phyloP scores from a whole-genome alignment of 331 rosid species.

The Rosa hybrid region DNA sequence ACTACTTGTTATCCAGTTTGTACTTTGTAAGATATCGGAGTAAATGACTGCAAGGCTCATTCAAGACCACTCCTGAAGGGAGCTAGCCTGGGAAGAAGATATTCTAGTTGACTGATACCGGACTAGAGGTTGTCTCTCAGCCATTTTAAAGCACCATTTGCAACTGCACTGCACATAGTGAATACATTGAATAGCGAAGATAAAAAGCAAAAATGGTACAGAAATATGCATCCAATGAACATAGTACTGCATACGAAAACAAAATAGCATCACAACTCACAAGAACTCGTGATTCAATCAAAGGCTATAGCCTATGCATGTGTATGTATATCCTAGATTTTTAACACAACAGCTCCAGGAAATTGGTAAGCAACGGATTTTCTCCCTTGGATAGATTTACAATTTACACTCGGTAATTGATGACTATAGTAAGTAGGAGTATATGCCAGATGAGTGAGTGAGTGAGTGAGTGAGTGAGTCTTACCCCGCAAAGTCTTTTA shows the following conservation, averaged over 20 bases:
- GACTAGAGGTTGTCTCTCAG: conserved; percentile 81
- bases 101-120: background rate
- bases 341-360: background rate
- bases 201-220: background rate
- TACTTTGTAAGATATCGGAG: conserved; percentile 28
- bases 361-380: background rate
- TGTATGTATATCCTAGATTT: background rate
- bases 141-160: conserved; percentile 89
- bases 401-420: background rate
- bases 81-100: conserved; percentile 7
- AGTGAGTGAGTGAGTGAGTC: conserved; percentile 13
- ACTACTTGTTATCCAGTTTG: conserved; percentile 25
- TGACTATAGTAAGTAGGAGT: background rate
- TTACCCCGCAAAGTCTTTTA: conserved; percentile 85
- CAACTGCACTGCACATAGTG: conserved; percentile 10
- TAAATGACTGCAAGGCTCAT: conserved; percentile 34
- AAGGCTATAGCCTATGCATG: background rate
- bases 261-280: background rate
- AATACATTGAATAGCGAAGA: background rate
- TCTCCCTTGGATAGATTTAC: background rate
- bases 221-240: background rate
- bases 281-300: background rate
- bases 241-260: background rate
- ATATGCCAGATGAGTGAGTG: background rate
- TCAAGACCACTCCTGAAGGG: background rate